These are phyloP conservation scores for Xerophyta viscosa DNA, from an alignment of 106 monocot species.

Conservation along the genomic window DNA sequence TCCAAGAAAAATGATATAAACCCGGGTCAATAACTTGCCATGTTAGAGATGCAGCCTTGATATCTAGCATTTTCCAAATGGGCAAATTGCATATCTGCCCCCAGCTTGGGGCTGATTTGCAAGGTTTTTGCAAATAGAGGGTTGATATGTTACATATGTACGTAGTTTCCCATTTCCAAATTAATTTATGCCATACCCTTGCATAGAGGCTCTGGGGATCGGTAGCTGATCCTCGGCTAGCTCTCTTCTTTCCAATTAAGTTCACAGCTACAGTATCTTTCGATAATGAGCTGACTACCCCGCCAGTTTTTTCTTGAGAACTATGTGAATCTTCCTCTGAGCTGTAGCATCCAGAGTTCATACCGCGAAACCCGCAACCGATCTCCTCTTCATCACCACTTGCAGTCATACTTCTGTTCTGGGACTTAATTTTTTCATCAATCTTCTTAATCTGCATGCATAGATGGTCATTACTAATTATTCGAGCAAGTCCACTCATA, in stretches of 20 bases:
- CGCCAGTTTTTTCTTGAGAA: conserved; percentile 20
- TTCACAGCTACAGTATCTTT: conserved; percentile 11
- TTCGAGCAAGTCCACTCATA: no score
- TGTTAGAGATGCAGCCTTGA: no score
- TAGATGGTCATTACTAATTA: no score
- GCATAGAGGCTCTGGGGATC: conserved; percentile 68
- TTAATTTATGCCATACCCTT: conserved; percentile 24
- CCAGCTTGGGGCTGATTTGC: no score
- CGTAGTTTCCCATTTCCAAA: not conserved
- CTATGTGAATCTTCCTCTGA: conserved; percentile 41
- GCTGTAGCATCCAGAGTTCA: conserved; percentile 32
- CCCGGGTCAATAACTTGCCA: no score
- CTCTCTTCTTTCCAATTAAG: conserved; percentile 28
- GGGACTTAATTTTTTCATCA: conserved; percentile 24
- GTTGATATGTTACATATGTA: no score
- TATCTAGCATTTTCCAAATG: no score
- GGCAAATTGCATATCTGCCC: no score
- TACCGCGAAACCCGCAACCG: conserved; percentile 1
- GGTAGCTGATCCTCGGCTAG: conserved; percentile 40
- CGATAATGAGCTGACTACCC: conserved; percentile 5
- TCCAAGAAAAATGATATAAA: not conserved
- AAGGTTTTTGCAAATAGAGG: no score
- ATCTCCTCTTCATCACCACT: conserved; percentile 11
- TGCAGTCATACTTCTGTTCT: conserved; percentile 11
- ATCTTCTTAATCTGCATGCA: conserved; percentile 18